Percentiles rank a stretch among this genome's conserved stretches.
Evolutionary conservation across 2,329 filamentous ascomycete species (phyloP).

Genomic region (Beauveria sp.): DNA sequence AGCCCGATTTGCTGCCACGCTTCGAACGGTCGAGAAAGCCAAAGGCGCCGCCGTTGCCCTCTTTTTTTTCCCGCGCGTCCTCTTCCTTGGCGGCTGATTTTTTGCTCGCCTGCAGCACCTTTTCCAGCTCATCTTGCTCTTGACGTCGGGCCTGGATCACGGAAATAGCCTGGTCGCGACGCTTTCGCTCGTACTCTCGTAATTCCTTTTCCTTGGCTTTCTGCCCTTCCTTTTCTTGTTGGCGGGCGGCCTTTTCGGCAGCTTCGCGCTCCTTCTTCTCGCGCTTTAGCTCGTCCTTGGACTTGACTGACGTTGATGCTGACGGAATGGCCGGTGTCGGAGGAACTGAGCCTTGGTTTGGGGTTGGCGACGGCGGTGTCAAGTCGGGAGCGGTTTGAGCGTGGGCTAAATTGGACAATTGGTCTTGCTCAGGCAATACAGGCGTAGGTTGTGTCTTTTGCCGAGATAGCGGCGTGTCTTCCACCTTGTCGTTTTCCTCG

Average conservation of each 20-base stretch:
- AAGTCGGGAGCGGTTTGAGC: conserved; percentile 53
- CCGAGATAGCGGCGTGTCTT: conserved; percentile 38
- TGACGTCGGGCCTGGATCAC: conserved; percentile 44
- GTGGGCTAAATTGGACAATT: conserved; percentile 55
- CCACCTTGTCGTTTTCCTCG: conserved; percentile 38
- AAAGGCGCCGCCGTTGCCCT: conserved; percentile 29
- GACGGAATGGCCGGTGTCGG: conserved; percentile 1
- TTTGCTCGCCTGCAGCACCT: conserved; percentile 60
- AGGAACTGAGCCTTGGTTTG: conserved; percentile 16
- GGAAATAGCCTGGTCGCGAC: conserved; percentile 47
- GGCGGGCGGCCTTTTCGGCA: conserved; percentile 49
- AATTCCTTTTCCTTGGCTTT: conserved; percentile 32
- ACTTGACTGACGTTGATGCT: conserved; percentile 21
- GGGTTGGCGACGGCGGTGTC: conserved; percentile 11
- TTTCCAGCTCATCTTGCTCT: conserved; percentile 55
- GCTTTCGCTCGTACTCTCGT: conserved; percentile 26
- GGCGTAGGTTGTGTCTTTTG: conserved; percentile 42
- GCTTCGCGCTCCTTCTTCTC: conserved; percentile 61
- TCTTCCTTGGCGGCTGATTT: conserved; percentile 49
- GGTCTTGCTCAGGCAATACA: conserved; percentile 39
- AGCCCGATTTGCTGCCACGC: conserved; percentile 69
- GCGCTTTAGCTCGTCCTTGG: conserved; percentile 55
- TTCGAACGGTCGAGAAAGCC: conserved; percentile 58
- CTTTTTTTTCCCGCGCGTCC: conserved; percentile 32
- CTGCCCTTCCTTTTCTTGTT: conserved; percentile 43